phyloP scores from a whole-genome alignment of 2,329 filamentous ascomycete species.

The Talaromyces sp. region DNA sequence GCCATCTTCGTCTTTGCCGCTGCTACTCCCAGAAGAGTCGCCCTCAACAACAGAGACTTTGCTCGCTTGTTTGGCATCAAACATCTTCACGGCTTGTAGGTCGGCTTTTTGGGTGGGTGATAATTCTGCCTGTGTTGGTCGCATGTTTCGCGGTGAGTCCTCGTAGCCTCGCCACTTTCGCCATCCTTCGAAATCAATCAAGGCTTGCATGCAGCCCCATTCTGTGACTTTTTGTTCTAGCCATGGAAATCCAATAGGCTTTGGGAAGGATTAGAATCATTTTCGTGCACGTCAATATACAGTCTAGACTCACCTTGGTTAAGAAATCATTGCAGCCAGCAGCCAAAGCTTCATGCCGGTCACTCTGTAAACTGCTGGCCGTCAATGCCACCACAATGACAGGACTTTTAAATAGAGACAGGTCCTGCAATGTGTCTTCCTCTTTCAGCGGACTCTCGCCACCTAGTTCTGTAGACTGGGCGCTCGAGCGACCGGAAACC shows the following conservation, averaged over 20 bases:
- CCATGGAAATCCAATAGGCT: conserved; percentile 98
- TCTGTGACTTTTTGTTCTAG: conserved; percentile 96
- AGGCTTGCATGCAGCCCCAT: conserved; percentile 99
- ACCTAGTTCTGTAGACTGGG: conserved; percentile 18
- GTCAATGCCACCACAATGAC: conserved; percentile 97
- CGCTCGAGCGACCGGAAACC: conserved; percentile 48
- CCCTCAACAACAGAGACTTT: conserved; percentile 13
- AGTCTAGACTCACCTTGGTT: conserved; percentile 69
- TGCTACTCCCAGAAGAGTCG: conserved; percentile 25
- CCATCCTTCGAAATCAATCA: conserved; percentile 98
- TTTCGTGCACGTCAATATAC: neutral
- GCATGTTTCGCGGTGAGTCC: conserved; percentile 14
- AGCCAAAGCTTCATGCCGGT: conserved; percentile 88
- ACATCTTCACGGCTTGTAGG: neutral
- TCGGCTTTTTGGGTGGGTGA: conserved; percentile 1
- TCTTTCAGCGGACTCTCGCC: conserved; percentile 22
- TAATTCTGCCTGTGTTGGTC: neutral
- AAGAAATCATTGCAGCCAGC: conserved; percentile 98
- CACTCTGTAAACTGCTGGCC: conserved; percentile 87
- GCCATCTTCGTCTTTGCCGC: conserved; percentile 19
- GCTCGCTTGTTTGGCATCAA: neutral
- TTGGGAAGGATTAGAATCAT: conserved; percentile 10
- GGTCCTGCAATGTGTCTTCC: conserved; percentile 32
- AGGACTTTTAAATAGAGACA: conserved; percentile 77
- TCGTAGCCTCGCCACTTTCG: conserved; percentile 88